These are phyloP conservation scores for Physaria fendleri DNA, from an alignment of 345 rosid species.

Conservation along the genomic window DNA sequence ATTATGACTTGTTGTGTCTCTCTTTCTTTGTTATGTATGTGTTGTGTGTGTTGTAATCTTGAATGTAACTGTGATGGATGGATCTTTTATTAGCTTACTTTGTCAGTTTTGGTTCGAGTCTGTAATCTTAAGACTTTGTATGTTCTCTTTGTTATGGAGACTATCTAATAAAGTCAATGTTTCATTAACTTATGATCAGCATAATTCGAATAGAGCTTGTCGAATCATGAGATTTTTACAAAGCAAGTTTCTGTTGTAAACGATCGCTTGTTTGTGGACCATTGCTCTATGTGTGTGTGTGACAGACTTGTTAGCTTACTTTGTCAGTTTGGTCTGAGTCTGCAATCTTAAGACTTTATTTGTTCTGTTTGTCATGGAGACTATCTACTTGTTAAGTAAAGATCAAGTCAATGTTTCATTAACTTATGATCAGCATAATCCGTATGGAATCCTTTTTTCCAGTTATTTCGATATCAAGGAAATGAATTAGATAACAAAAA, in stretches of 20 bases:
- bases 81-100: too few species aligned
- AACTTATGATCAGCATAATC: background rate
- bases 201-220: background rate
- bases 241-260: background rate
- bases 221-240: background rate
- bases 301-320: background rate
- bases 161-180: too few species aligned
- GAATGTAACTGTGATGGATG: constrained; percentile 17
- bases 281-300: background rate
- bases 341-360: background rate
- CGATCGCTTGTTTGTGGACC: background rate
- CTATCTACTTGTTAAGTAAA: background rate
- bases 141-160: background rate
- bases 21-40: background rate
- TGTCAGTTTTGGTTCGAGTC: too few species aligned
- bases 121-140: too few species aligned
- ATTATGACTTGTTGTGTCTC: background rate
- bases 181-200: too few species aligned
- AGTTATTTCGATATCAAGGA: background rate
- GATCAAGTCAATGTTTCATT: background rate
- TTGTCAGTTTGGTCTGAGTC: background rate
- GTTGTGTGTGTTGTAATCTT: constrained; percentile 15
- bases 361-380: background rate
- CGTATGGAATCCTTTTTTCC: background rate
- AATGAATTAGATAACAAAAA: background rate